phyloP scores from a whole-genome alignment of 805 yeast species.

The Kockiozyma suomiensis region DNA sequence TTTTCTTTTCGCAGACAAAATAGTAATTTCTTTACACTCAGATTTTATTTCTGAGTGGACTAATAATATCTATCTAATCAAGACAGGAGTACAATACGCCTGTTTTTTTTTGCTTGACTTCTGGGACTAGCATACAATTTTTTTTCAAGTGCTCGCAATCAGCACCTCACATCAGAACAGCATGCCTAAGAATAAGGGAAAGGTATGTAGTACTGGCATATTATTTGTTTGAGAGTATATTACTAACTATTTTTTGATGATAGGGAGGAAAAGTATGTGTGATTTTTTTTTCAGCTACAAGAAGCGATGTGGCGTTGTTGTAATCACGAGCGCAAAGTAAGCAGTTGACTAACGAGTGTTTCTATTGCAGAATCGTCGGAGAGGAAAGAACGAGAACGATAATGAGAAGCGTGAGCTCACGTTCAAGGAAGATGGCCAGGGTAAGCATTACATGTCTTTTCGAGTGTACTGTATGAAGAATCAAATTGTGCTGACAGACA shows the following conservation, averaged over 20 bases:
- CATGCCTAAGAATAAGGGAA: conserved; percentile 80
- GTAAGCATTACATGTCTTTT: conserved; percentile 15
- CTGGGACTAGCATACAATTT: background rate
- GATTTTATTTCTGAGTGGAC: too few species aligned
- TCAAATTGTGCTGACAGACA: background rate
- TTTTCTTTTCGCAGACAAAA: too few species aligned
- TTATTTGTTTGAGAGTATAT: background rate
- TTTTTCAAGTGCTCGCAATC: background rate
- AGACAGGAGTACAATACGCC: too few species aligned
- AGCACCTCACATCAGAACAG: conserved; percentile 31
- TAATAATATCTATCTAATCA: too few species aligned
- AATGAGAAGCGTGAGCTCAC: conserved; percentile 92
- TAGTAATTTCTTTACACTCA: too few species aligned
- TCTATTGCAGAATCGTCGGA: conserved; percentile 71
- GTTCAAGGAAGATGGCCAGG: conserved; percentile 90
- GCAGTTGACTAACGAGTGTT: background rate
- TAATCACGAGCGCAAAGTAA: background rate
- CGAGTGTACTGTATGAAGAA: background rate
- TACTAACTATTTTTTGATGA: background rate
- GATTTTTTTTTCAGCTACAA: too few species aligned
- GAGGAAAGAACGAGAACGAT: conserved; percentile 95
- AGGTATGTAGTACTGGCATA: conserved; percentile 46
- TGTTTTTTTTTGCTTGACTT: background rate
- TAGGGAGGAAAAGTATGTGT: conserved; percentile 51
- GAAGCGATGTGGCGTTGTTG: background rate